Evolutionary conservation across 2,329 filamentous ascomycete species (phyloP), one percentile per base, ranked within the genome.

Genomic region (Paecilomyces formosus): DNA sequence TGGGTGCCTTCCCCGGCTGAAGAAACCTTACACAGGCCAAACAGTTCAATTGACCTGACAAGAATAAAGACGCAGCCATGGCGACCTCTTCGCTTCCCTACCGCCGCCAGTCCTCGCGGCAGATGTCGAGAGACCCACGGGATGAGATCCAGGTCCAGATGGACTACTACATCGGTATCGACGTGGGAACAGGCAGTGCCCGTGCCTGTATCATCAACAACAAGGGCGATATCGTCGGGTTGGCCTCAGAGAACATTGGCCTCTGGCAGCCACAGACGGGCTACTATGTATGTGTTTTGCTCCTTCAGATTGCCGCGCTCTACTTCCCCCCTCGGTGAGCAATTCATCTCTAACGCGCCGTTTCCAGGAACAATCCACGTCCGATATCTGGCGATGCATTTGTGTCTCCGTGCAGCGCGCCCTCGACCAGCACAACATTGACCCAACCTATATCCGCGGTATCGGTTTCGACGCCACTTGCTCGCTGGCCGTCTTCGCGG

Each of bases 381-480:
- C 87, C 55, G 90, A 99, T 74, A 99, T 99, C 70, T 99, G 94
- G 94, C 83, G 86, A 63, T 93, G 91, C 76, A 96, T 99, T 72
- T 96, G 92, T 78, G 83, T 85, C 61, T 94, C 91, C 50, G 91
- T 97, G 39, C 88, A 92, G 68, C 84, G 87, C 56, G 91, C 92
- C 52, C 83, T 97, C 68, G 83, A 82, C 70, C 88, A 96, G 73
- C 89, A 93, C 65, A 87, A 87, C 66, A 87, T 96, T 65, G 86
- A 93, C 67, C 83, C 87, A 3, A 79, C 78, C 62, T 86, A 84
- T 35, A 88, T 99, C 67, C 88, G 88, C 66, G 94, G 94, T 59
- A 91, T 99, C 68, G 94, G 94, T 56, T 97, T 99, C 74, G 94
- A 99, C 74, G 94, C 94, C 22, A 99, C 94, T n/a, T 99, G 94